A percentile compares a stretch with the other conserved stretches of the same genome.
Evolutionary conservation across 169 alveolate genomes (phyloP).

Genomic region (Theileria annulata): DNA sequence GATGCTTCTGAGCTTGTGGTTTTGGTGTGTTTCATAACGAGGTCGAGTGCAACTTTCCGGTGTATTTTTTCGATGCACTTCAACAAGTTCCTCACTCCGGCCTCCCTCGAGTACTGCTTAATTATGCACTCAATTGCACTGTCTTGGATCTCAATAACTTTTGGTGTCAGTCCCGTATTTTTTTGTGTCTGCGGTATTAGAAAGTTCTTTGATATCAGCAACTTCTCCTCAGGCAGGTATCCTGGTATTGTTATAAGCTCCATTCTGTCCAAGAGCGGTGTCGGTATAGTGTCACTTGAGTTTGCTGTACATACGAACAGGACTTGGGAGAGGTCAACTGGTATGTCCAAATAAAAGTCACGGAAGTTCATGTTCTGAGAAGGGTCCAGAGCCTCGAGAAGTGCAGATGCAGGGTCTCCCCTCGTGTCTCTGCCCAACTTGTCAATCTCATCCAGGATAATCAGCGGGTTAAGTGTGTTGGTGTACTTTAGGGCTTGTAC

Average conservation of each 20-base stretch:
- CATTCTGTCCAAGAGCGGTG: conserved; percentile 91
- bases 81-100: conserved; percentile 89
- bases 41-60: conserved; percentile 84
- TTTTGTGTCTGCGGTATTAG: conserved; percentile 81
- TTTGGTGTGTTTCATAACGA: conserved; percentile 74
- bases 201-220: conserved; percentile 82
- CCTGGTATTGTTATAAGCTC: conserved; percentile 91
- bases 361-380: conserved; percentile 81
- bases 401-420: conserved; percentile 91
- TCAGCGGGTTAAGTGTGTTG: conserved; percentile 85
- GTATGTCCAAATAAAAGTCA: conserved; percentile 75
- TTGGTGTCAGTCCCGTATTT: conserved; percentile 74
- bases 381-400: conserved; percentile 91
- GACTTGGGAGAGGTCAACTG: conserved; percentile 87
- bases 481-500: conserved; percentile 81
- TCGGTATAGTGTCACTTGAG: conserved; percentile 88
- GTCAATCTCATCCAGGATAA: conserved; percentile 91
- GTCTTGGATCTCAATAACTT: conserved; percentile 52
- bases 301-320: conserved; percentile 94
- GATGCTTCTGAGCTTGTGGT: background rate
- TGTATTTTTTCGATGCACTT: conserved; percentile 81
- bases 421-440: conserved; percentile 85
- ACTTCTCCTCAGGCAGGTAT: conserved; percentile 86
- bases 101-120: conserved; percentile 91
- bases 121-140: conserved; percentile 72